Percentiles rank a stretch among this genome's conserved stretches.
phyloP scores from a whole-genome alignment of 148 eudicot species.

The Chenopodium album region DNA sequence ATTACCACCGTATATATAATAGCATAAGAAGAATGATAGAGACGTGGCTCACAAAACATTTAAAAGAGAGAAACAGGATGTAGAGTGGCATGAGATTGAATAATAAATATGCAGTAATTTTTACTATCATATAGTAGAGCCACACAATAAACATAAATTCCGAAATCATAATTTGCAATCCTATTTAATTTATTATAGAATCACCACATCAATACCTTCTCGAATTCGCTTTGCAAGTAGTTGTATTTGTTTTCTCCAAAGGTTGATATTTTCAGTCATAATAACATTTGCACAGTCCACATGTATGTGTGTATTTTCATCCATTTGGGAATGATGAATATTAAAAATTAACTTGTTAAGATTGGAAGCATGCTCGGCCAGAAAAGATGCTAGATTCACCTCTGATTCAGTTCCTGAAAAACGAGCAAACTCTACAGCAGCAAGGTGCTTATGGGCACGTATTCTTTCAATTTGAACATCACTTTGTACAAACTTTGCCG shows the following conservation, averaged over 20 bases:
- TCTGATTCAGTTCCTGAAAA: neutral
- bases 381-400: neutral
- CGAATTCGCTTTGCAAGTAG: neutral
- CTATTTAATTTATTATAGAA: neutral
- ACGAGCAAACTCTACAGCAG: neutral
- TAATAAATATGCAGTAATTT: too few species aligned
- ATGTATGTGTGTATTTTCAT: neutral
- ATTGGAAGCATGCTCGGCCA: neutral
- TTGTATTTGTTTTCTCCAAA: neutral
- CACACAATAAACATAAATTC: too few species aligned
- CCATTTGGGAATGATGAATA: neutral
- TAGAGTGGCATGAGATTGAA: too few species aligned
- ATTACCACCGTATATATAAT: too few species aligned
- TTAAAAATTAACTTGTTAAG: neutral
- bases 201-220: neutral
- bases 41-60: too few species aligned
- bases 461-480: neutral
- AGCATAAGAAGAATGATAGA: too few species aligned
- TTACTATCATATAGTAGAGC: too few species aligned
- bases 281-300: neutral
- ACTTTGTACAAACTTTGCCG: too few species aligned
- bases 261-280: neutral
- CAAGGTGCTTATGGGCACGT: neutral
- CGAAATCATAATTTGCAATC: too few species aligned
- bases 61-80: too few species aligned